Evolutionary conservation across 2,329 filamentous ascomycete species (phyloP).

Genomic region (Daldinia eschscholtzii): DNA sequence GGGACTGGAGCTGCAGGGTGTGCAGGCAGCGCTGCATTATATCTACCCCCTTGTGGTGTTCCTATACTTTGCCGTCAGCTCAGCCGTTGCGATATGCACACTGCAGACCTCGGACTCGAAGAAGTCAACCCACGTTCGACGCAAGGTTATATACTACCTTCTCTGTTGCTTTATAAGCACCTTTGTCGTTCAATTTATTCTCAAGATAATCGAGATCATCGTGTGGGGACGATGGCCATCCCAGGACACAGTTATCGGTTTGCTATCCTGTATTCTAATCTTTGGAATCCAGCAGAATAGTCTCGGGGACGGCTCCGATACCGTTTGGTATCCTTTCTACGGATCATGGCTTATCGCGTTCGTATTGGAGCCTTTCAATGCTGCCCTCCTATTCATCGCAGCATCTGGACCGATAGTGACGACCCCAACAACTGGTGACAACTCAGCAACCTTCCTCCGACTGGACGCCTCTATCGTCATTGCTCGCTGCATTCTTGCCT

Average conservation of each 20-base stretch:
- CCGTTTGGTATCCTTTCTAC: conserved; percentile 73
- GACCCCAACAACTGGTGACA: conserved; percentile 25
- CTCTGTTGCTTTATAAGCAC: conserved; percentile 60
- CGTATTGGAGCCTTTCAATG: conserved; percentile 65
- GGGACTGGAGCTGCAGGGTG: conserved; percentile 42
- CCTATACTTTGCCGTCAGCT: conserved; percentile 67
- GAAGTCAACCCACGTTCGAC: conserved; percentile 56
- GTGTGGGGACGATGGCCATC: conserved; percentile 56
- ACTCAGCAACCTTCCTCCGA: conserved; percentile 42
- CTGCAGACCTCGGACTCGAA: conserved; percentile 61
- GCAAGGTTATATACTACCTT: conserved; percentile 59
- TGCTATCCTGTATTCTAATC: conserved; percentile 72
- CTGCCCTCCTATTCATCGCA: conserved; percentile 55
- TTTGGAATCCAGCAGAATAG: conserved; percentile 71
- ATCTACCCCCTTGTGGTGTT: conserved; percentile 69
- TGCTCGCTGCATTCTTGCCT: conserved; percentile 53
- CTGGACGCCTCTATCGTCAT: conserved; percentile 52
- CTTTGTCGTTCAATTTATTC: conserved; percentile 62
- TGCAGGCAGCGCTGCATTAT: conserved; percentile 67
- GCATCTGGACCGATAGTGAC: conserved; percentile 33
- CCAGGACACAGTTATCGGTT: conserved; percentile 66
- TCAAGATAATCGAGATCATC: conserved; percentile 56
- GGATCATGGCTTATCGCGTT: conserved; percentile 72
- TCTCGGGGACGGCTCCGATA: conserved; percentile 63
- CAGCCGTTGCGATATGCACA: conserved; percentile 64